Conservation (phyloP, 176 grass and related monocot genomes). For the Tuctoria greenei region DNA sequence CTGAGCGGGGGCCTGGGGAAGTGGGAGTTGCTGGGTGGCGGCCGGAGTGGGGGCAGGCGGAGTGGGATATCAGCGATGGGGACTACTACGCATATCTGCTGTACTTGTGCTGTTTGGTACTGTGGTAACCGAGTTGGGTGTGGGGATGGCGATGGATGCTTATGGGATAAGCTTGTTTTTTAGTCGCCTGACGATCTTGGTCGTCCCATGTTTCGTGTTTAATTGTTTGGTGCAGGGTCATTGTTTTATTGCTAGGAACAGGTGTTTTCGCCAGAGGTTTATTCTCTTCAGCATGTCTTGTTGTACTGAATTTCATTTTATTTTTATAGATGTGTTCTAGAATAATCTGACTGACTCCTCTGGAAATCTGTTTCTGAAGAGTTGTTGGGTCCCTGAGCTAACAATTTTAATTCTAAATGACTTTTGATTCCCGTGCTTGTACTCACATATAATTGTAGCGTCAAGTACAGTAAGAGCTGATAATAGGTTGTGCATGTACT, state of each 20-base stretch:
- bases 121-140: conserved; percentile 13
- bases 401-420: neutral
- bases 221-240: neutral
- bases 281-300: neutral
- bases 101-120: conserved; percentile 24
- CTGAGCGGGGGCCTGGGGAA: neutral
- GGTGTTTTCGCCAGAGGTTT: neutral
- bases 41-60: neutral
- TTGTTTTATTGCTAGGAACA: neutral
- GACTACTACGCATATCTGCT: conserved; percentile 13
- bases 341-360: neutral
- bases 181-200: conserved; percentile 13
- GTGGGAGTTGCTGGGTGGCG: conserved; percentile 29
- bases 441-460: neutral
- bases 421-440: neutral
- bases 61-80: conserved; percentile 14
- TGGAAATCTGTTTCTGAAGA: neutral
- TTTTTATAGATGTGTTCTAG: neutral
- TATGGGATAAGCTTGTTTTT: conserved; percentile 12
- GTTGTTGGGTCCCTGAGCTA: neutral
- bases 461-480: neutral
- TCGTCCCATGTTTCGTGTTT: neutral
- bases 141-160: conserved; percentile 24
- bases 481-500: neutral
- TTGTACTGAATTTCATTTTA: neutral